Conservation (phyloP, 352 stramenopile species). For the Pythium aquatile region DNA sequence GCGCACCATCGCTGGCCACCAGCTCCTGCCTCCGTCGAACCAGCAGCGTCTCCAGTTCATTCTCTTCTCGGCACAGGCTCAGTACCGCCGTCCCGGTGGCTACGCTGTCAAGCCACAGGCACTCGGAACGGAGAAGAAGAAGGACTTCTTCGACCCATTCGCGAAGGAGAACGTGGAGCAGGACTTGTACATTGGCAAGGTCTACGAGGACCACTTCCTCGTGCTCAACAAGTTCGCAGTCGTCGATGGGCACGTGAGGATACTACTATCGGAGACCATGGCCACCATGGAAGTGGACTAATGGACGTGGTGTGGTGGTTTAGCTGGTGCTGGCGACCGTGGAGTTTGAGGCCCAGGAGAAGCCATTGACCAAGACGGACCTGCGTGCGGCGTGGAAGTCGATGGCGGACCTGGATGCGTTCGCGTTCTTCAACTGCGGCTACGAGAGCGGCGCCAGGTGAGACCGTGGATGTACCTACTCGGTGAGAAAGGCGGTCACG, state of each 20-base stretch:
- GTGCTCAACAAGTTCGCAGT: slow-evolving; percentile 85
- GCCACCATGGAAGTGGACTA: not conserved
- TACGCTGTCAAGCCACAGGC: slow-evolving; percentile 43
- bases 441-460: slow-evolving; percentile 79
- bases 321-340: slow-evolving; percentile 68
- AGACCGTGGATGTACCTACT: not conserved
- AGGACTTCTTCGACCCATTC: slow-evolving; percentile 68
- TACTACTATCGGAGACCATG: slow-evolving; percentile 1
- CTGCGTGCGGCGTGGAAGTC: slow-evolving; percentile 72
- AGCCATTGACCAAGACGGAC: slow-evolving; percentile 45
- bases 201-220: slow-evolving; percentile 75
- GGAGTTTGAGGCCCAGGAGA: slow-evolving; percentile 67
- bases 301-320: not conserved
- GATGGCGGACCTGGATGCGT: slow-evolving; percentile 66
- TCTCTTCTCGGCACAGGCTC: slow-evolving; percentile 46
- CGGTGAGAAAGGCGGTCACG: not conserved
- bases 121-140: slow-evolving; percentile 24
- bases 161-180: slow-evolving; percentile 66
- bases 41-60: slow-evolving; percentile 44
- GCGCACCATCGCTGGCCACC: slow-evolving; percentile 53
- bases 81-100: slow-evolving; percentile 23
- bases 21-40: slow-evolving; percentile 42
- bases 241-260: slow-evolving; percentile 64
- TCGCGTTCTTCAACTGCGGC: slow-evolving; percentile 86
- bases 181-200: slow-evolving; percentile 60